Conservation (phyloP, 768 basidiomycete species). For the Psilocybe azurescens region DNA sequence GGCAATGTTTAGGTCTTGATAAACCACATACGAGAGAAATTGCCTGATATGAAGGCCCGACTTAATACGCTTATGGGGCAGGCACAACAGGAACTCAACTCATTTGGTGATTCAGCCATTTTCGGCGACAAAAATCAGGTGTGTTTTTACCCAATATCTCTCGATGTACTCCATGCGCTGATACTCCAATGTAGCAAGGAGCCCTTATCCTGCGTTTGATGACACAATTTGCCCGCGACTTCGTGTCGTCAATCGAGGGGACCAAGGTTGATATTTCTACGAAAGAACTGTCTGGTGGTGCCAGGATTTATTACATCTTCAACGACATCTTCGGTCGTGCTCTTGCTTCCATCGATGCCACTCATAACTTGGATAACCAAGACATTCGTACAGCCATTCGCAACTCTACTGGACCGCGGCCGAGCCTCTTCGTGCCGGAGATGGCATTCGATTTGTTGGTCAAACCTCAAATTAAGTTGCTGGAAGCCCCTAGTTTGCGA, state of each 20-base stretch:
- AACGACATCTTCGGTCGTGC: conserved; percentile 97
- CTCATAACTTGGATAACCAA: conserved; percentile 87
- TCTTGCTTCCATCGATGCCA: conserved; percentile 87
- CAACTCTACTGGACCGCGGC: conserved; percentile 96
- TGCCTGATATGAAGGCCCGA: conserved; percentile 99
- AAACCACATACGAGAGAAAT: conserved; percentile 97
- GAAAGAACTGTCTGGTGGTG: conserved; percentile 97
- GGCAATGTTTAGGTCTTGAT: conserved; percentile 72
- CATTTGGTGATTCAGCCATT: conserved; percentile 92
- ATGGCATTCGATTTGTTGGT: conserved; percentile 96
- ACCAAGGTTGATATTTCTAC: conserved; percentile 96
- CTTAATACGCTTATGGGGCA: conserved; percentile 99
- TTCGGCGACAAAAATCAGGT: conserved; percentile 92
- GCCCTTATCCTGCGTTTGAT: conserved; percentile 91
- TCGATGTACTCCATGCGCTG: background rate
- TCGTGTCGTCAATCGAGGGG: conserved; percentile 96
- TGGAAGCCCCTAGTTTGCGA: conserved; percentile 92
- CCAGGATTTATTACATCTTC: conserved; percentile 99
- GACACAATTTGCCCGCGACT: conserved; percentile 98
- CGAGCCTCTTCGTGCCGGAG: conserved; percentile 96
- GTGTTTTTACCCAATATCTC: conserved; percentile 9
- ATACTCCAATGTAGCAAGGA: conserved; percentile 63
- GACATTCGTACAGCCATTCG: conserved; percentile 98
- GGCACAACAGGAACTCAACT: conserved; percentile 96
- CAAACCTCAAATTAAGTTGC: conserved; percentile 96